Evolutionary conservation across 2,329 filamentous ascomycete species (phyloP).

Genomic region (Coniochaeta pulveracea): DNA sequence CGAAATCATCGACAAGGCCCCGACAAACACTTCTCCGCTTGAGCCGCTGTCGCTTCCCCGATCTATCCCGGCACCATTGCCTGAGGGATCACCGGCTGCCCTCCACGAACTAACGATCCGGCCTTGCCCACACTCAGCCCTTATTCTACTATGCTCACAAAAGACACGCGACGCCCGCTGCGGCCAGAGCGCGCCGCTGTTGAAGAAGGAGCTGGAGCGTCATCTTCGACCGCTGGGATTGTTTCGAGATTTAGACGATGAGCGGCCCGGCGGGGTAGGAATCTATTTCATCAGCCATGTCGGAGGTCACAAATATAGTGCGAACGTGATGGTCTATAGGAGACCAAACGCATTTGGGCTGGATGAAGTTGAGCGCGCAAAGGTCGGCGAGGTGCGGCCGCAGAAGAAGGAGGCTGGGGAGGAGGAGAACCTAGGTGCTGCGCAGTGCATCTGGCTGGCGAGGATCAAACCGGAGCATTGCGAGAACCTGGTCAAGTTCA

Average conservation of each 20-base stretch:
- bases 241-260: slow-evolving; percentile 78
- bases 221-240: slow-evolving; percentile 77
- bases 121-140: slow-evolving; percentile 68
- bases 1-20: slow-evolving; percentile 56
- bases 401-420: slow-evolving; percentile 14
- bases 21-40: slow-evolving; percentile 63
- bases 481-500: slow-evolving; percentile 83
- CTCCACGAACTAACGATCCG: slow-evolving; percentile 30
- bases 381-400: slow-evolving; percentile 7
- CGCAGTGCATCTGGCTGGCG: slow-evolving; percentile 88
- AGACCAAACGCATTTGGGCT: slow-evolving; percentile 45
- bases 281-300: slow-evolving; percentile 97
- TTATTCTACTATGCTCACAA: slow-evolving; percentile 91
- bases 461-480: slow-evolving; percentile 79
- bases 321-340: slow-evolving; percentile 89
- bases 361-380: slow-evolving; percentile 28
- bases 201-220: slow-evolving; percentile 81
- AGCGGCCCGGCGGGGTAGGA: slow-evolving; percentile 80
- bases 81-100: slow-evolving; percentile 17
- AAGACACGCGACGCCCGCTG: slow-evolving; percentile 90
- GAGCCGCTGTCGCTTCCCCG: slow-evolving; percentile 24
- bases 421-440: slow-evolving; percentile 45
- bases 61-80: slow-evolving; percentile 17
- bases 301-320: slow-evolving; percentile 91
- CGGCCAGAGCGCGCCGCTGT: slow-evolving; percentile 81